Base-by-base conservation (phyloP, 1,284 basidiomycete genomes). In the Pterula multifida region DNA sequence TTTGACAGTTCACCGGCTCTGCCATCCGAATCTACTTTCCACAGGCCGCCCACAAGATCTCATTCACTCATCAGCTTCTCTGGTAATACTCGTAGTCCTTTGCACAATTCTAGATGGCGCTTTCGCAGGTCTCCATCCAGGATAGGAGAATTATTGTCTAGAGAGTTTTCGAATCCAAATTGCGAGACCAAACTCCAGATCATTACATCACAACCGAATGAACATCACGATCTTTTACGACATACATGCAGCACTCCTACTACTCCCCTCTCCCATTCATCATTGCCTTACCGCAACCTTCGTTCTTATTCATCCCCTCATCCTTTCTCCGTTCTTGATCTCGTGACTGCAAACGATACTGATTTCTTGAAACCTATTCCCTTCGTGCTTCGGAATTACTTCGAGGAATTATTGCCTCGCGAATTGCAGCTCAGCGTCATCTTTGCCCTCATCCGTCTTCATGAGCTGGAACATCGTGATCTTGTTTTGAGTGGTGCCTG, bases 381-480 rank as follows among this genome's bases (percentile, higher is more conserved):
- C 3, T 53, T 73, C 36, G 54, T 69, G 24, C 60, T 68, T n/a
- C 68, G 62, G 45, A 76, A 83, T 59, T 67, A 73, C 56, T 86
- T 89, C 54, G 81, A 85, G 55, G 72, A 76, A 36, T 62, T 72
- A 49, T 70, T 93, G 3, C 90, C 90, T 0, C 74, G 72, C 49
- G 91, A 94, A 61, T 63, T 93, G 48, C 80, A 75, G 56, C 60
- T 93, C 24, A 65, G 71, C n/a, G 68, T 93, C 4, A 65, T 94
- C 35, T 60, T 65, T 19, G 63, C 69, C 4, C 58, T 87, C 48
- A 65, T 83, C 4, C 59, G 67, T 3, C 56, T 81, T 15, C 71
- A 82, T 55, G 76, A 80, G 58, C 67, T 60, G 11, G 79, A 84
- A 45, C 69, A 78, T 55, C 56, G 68, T 49, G 68, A 68, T 32